Evolutionary conservation across 345 rosid genomes (phyloP).

Genomic region (Cardiospermum halicacabum): DNA sequence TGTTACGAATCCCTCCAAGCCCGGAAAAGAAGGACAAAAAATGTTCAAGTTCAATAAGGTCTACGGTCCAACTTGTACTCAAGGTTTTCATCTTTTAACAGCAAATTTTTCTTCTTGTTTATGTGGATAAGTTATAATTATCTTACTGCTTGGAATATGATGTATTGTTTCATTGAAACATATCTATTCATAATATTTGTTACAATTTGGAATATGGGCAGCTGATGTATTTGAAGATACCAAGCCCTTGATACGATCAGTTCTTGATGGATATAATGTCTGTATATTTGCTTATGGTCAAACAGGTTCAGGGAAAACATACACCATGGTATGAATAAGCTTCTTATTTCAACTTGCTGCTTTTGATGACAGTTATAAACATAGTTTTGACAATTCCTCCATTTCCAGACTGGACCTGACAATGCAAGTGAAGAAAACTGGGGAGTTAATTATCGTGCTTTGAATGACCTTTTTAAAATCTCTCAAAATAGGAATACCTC

Average conservation of each 20-base stretch:
- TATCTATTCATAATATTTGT: slow-evolving; percentile 13
- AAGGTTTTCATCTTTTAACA: slow-evolving; percentile 47
- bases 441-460: slow-evolving; percentile 91
- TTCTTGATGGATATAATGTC: slow-evolving; percentile 80
- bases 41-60: slow-evolving; percentile 74
- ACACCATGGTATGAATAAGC: slow-evolving; percentile 63
- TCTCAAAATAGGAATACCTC: slow-evolving; percentile 54
- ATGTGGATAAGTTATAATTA: background rate
- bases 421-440: slow-evolving; percentile 59
- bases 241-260: slow-evolving; percentile 68
- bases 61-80: slow-evolving; percentile 63
- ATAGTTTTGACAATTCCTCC: slow-evolving; percentile 3
- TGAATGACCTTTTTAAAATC: slow-evolving; percentile 66
- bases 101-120: background rate
- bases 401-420: slow-evolving; percentile 64
- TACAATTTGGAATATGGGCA: slow-evolving; percentile 31
- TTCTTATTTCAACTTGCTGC: background rate
- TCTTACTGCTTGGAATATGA: slow-evolving; percentile 2
- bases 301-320: slow-evolving; percentile 95
- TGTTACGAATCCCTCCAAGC: slow-evolving; percentile 65
- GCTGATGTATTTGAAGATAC: slow-evolving; percentile 73
- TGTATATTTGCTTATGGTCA: slow-evolving; percentile 99
- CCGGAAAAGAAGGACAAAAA: slow-evolving; percentile 66
- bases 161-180: slow-evolving; percentile 5
- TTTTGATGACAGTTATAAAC: slow-evolving; percentile 1